Evolutionary conservation across 257 asterid genomes (phyloP), one percentile per base, ranked within the genome.

Genomic region (Salvia rosmarinus): DNA sequence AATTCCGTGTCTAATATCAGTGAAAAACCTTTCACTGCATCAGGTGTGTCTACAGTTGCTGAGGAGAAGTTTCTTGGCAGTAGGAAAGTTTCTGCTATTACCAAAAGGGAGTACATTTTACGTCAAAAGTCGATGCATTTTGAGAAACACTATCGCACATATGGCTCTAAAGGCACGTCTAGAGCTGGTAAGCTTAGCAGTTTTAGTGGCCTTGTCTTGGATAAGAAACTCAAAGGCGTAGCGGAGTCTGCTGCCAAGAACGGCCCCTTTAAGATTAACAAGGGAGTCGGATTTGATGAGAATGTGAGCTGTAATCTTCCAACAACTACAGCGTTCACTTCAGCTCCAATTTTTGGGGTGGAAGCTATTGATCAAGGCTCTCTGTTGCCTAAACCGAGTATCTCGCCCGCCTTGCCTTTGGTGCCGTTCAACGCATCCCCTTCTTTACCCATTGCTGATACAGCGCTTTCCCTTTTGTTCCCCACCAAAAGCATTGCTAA

Each of bases 391-490:
- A 71, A 78, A 64, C 75, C 91, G 42, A 76, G 64, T 76, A 23
- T 74, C 78, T 77, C 82, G 7, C 77, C 85, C 63, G 37, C 78
- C 71, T 68, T 66, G 30, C 83, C 84, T 28, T 52, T 69, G 67
- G 72, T 77, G 50, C 77, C 79, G 0, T 67, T 56, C 64, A 74
- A 73, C 20, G 14, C 80, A 52, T 47, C 82, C 58, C 82, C 81
- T 70, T 67, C 89, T 9, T 70, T 87, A 52, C 77, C 97, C n/a
- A 84, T 76, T 73, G 89, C 98, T 56, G 97, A 86, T 73, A 89
- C 96, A 0, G 97, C 91, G 84, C 95, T 91, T 32, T 94, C 97
- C 39, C 96, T 94, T 55, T 88, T 96, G 0, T 81, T 88, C 47
- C 96, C 96, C 59, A 78, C 93, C 67, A 83, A 84, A 78, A 77